A percentile compares a stretch with the other conserved stretches of the same genome.
These are phyloP conservation scores for Lathyrus tuberosus DNA, from an alignment of 306 rosid genomes.

Conservation along the genomic window DNA sequence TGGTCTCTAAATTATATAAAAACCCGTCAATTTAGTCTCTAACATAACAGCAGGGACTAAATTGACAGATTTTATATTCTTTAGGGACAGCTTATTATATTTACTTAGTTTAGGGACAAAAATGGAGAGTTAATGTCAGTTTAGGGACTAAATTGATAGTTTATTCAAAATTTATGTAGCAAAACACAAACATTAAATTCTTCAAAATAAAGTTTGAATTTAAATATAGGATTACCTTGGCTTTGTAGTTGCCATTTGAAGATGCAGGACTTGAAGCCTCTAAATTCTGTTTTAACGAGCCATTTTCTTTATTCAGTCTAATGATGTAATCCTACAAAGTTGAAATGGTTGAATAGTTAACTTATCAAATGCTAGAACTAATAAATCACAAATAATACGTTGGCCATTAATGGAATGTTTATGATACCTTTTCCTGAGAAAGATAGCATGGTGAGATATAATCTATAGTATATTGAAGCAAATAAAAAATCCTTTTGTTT, in stretches of 20 bases:
- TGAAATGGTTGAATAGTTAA: constrained; percentile 35
- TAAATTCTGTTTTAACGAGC: constrained; percentile 72
- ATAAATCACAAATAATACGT: constrained; percentile 1
- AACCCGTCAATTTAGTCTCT: too few relatives aligned
- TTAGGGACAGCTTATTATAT: not conserved
- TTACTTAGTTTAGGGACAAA: not conserved
- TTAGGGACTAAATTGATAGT: not conserved
- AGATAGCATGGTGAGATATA: constrained; percentile 13
- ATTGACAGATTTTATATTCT: not conserved
- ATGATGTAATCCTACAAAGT: constrained; percentile 70
- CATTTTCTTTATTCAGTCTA: constrained; percentile 80
- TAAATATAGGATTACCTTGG: constrained; percentile 52
- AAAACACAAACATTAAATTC: constrained; percentile 1
- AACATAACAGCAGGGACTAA: too few relatives aligned
- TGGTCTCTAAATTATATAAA: too few relatives aligned
- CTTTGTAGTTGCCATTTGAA: constrained; percentile 49
- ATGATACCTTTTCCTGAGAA: constrained; percentile 13
- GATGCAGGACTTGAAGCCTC: constrained; percentile 60
- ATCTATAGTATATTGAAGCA: constrained; percentile 16
- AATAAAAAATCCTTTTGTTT: constrained; percentile 10
- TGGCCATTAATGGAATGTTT: constrained; percentile 8
- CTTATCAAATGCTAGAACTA: constrained; percentile 27
- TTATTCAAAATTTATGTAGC: not conserved
- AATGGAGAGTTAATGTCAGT: not conserved
- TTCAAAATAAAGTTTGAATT: constrained; percentile 29